Evolutionary conservation across 1,284 basidiomycete species (phyloP), one percentile per base, ranked within the genome.

Genomic region (Naganishia cerealis): DNA sequence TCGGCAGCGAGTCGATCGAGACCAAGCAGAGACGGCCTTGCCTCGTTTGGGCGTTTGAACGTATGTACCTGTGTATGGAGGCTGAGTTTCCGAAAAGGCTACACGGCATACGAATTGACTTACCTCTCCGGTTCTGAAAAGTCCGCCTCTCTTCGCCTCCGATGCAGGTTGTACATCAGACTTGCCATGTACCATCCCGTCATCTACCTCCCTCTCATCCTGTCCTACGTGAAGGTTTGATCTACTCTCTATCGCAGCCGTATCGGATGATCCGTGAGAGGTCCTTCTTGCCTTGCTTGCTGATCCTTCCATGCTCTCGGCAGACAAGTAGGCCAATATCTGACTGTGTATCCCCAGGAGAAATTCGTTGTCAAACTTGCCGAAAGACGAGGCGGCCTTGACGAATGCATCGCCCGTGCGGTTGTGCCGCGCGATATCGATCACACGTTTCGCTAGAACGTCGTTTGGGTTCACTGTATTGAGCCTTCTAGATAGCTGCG

Each of bases 1-100:
- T 94, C 91, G 67, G 86, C 87, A 0, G 94, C 94, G 2, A 97
- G 84, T 40, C 85, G 85, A 77, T 98, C 94, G 6, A 97, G 83
- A 0, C 94, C 93, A 0, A 96, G 85, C 1, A 91, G 74, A 1
- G 92, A 95, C 0, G 86, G 80, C 43, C 89, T 83, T 4, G 89
- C 88, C 18, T 90, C 80, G 70, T 85, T 87, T 0, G 91, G 91
- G 74, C 87, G 83, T 65, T 86, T 85, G 80, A 94, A 94, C 0
- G 86, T 87, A 72, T 92, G 91, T 77, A 83, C 84, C 90, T 90
- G 71, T 29, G 71, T 38, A 21, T 7, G 21, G 3, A 54, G 42
- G 18, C 63, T 36, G 26, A 55, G 42, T 46, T 52, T 26, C 57
- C 55, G 21, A 16, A 50, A 13, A 12, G 21, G 9, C 26, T 56